phyloP scores from a whole-genome alignment of 1,284 basidiomycete genomes.

The Phellopilus nigrolimitatus region DNA sequence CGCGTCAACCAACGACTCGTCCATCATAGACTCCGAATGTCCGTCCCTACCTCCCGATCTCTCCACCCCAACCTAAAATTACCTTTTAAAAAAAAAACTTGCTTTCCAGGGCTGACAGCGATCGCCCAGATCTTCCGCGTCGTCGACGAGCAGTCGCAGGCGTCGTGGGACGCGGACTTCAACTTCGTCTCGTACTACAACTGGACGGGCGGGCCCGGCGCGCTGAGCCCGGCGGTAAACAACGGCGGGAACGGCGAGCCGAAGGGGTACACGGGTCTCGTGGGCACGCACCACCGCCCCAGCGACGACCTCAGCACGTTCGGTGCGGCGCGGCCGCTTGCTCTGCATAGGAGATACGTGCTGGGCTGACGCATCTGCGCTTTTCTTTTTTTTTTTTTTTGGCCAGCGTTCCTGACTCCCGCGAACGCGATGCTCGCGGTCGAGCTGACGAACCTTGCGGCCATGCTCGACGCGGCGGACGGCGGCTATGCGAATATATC shows the following conservation, averaged over 20 bases:
- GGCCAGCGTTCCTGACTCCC: conserved; percentile 62
- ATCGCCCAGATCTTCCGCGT: conserved; percentile 70
- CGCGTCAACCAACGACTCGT: conserved; percentile 59
- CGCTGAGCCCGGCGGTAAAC: conserved; percentile 56
- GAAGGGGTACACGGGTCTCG: conserved; percentile 34
- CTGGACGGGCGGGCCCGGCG: conserved; percentile 66
- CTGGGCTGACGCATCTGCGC: neutral
- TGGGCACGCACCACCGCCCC: conserved; percentile 72
- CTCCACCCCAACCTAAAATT: conserved; percentile 5
- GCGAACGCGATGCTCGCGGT: conserved; percentile 80
- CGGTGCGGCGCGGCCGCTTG: conserved; percentile 42
- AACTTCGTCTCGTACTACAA: conserved; percentile 74
- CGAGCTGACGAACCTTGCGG: conserved; percentile 56
- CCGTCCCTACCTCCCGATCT: conserved; percentile 22
- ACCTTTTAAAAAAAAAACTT: neutral
- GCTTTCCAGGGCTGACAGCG: conserved; percentile 56
- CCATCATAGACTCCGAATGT: conserved; percentile 71
- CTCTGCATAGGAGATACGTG: neutral
- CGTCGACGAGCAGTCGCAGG: conserved; percentile 69
- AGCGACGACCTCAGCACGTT: conserved; percentile 70
- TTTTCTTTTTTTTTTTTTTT: neutral
- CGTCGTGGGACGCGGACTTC: conserved; percentile 63
- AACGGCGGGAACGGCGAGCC: conserved; percentile 37
- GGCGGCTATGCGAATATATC: conserved; percentile 41
- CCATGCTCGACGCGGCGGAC: conserved; percentile 50